Evolutionary conservation across 2,329 filamentous ascomycete genomes (phyloP), one percentile per base, ranked within the genome.

Genomic region (Pestalotiopsis sp.): DNA sequence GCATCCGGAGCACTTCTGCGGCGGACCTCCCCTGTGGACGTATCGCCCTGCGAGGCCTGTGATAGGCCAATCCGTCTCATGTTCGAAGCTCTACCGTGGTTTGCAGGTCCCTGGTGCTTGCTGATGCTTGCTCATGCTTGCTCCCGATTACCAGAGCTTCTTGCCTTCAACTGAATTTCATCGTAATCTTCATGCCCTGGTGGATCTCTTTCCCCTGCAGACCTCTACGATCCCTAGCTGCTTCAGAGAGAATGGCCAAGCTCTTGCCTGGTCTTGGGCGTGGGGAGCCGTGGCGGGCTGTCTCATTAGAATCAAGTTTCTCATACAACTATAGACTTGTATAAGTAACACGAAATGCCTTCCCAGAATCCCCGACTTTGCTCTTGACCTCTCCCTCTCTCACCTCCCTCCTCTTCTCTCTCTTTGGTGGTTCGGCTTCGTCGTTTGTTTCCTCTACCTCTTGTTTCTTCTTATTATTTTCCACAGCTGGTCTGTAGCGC

Each of bases 401-500:
- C 66, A 57, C 58, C 67, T 64, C 70, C 67, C 70, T 70, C 71
- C 67, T 64, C 57, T 69, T 71, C 68, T 69, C 71, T 68, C 66
- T 66, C 71, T 49, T 66, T 68, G 69, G 65, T 66, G 67, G 65
- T 64, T 41, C 65, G 66, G 65, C 68, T 66, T 66, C 63, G 36
- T 69, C 39, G 66, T 66, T 66, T 59, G 45, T 69, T 73, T 67
- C 57, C 69, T 63, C 58, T 65, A 56, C 31, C 31, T 36, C 31
- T 36, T 36, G 31, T 36, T 66, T 66, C 67, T 62, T 69, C 66
- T 71, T 68, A 69, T 70, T 68, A 36, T 68, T 56, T 68, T 67
- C 62, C 74, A 73, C 73, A 77, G 74, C 76, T 77, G 76, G 76
- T 69, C 77, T 78, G 77, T 78, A 75, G 66, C 52, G 63, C 65